A percentile compares a stretch with the other conserved stretches of the same genome.
Evolutionary conservation across 257 asterid species (phyloP).

Genomic region (Plantago ovata): DNA sequence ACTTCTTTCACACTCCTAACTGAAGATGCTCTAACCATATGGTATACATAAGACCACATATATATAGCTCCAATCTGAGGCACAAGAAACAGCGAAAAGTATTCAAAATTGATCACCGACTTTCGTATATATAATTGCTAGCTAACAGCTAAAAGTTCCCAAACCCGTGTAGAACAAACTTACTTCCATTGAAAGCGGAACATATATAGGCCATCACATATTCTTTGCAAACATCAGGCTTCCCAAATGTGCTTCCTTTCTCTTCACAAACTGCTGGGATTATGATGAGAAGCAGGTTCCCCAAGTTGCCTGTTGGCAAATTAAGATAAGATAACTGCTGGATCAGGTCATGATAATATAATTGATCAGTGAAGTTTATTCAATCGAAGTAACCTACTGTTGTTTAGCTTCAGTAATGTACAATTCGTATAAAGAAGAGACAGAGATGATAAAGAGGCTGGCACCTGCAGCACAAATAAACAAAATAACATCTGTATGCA

Average conservation of each 20-base stretch:
- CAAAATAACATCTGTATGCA: too few species aligned
- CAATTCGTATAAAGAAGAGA: too few species aligned
- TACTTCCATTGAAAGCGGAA: conserved; percentile 94
- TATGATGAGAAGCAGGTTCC: conserved; percentile 81
- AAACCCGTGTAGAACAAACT: conserved; percentile 11
- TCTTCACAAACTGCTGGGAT: conserved; percentile 92
- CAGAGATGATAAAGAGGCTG: background rate
- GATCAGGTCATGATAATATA: conserved; percentile 1
- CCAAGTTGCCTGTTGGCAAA: conserved; percentile 66
- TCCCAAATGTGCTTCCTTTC: conserved; percentile 85
- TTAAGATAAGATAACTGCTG: conserved; percentile 3
- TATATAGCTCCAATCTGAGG: conserved; percentile 75
- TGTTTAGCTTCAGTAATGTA: too few species aligned
- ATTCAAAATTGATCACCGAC: too few species aligned
- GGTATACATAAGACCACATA: conserved; percentile 81
- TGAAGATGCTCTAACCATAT: conserved; percentile 65
- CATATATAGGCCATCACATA: conserved; percentile 84
- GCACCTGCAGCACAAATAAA: conserved; percentile 96
- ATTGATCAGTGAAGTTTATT: too few species aligned
- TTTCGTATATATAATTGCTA: too few species aligned
- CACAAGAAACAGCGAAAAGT: conserved; percentile 8
- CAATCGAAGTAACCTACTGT: too few species aligned
- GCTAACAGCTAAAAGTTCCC: too few species aligned
- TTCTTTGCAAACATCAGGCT: conserved; percentile 50
- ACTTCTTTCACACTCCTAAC: conserved; percentile 46